A percentile compares a stretch with the other conserved stretches of the same genome.
These are phyloP conservation scores for Lepidium sativum DNA, from an alignment of 345 rosid genomes.

Conservation along the genomic window DNA sequence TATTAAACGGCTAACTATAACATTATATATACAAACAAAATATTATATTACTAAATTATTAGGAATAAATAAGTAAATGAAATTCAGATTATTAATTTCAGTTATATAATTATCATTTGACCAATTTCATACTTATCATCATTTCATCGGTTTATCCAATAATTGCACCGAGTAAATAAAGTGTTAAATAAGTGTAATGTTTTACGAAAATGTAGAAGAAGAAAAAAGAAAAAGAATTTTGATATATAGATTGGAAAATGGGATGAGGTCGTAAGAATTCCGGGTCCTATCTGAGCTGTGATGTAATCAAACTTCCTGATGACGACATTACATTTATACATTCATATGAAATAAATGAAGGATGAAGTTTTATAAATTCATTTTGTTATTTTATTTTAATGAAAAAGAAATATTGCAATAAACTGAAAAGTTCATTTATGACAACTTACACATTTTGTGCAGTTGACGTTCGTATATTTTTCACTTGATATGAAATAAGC, in stretches of 20 bases:
- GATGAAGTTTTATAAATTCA: background rate
- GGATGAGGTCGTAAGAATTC: constrained; percentile 5
- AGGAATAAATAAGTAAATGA: too few species aligned
- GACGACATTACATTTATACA: constrained; percentile 7
- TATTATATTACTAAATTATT: too few species aligned
- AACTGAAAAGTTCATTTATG: constrained; percentile 4
- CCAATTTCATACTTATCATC: too few species aligned
- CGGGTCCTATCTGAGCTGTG: constrained; percentile 17
- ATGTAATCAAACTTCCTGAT: constrained; percentile 12
- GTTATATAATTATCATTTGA: too few species aligned
- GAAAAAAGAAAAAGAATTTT: background rate
- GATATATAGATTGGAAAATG: background rate
- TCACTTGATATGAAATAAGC: constrained; percentile 12
- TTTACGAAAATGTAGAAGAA: background rate
- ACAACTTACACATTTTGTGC: constrained; percentile 17
- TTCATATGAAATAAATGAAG: constrained; percentile 12
- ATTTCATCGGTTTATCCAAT: too few species aligned
- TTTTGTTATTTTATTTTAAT: background rate
- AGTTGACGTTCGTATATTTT: background rate
- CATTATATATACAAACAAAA: too few species aligned
- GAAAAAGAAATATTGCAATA: background rate
- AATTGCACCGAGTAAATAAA: too few species aligned
- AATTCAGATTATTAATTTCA: too few species aligned
- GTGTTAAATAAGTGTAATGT: background rate
- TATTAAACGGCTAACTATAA: too few species aligned